Percentiles rank a stretch among this genome's conserved stretches.
Conservation (phyloP, 495 filamentous ascomycete species). For the Opeltia flavorubescens region DNA sequence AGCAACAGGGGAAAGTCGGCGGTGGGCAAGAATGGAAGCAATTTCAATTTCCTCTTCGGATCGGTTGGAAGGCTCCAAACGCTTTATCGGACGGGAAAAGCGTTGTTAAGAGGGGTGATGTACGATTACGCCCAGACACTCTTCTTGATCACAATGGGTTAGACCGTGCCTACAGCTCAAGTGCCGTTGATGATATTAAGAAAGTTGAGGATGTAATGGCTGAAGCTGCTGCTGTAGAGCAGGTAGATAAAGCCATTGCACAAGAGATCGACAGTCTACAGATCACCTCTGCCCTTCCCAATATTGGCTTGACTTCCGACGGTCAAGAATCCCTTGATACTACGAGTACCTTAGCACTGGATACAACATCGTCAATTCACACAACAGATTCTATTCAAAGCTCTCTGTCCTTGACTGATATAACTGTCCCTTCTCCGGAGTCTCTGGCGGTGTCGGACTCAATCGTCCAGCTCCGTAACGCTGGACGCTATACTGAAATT, state of each 20-base stretch:
- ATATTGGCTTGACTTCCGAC: neutral
- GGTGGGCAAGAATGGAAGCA: constrained; percentile 79
- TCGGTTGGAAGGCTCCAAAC: constrained; percentile 66
- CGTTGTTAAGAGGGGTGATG: constrained; percentile 22
- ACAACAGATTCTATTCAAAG: constrained; percentile 1
- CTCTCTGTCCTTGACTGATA: constrained; percentile 8
- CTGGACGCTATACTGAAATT: constrained; percentile 65
- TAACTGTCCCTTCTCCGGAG: constrained; percentile 25
- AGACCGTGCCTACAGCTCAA: constrained; percentile 33
- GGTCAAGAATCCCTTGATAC: neutral
- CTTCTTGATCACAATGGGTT: constrained; percentile 13
- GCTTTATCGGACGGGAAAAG: constrained; percentile 36
- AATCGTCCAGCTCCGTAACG: constrained; percentile 53
- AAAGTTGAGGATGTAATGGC: constrained; percentile 37
- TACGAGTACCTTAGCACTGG: neutral
- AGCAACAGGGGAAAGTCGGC: constrained; percentile 48
- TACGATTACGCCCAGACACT: constrained; percentile 10
- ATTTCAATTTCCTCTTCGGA: constrained; percentile 70
- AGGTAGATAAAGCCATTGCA: constrained; percentile 51
- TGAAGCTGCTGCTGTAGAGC: constrained; percentile 38
- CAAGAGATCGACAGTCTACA: constrained; percentile 41
- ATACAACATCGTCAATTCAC: neutral
- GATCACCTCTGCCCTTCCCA: constrained; percentile 11
- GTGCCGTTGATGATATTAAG: constrained; percentile 42
- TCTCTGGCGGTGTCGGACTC: constrained; percentile 58